Percentiles rank a stretch among this genome's conserved stretches.
Conservation (phyloP, 805 yeast species). For the Myxozyma neglecta region DNA sequence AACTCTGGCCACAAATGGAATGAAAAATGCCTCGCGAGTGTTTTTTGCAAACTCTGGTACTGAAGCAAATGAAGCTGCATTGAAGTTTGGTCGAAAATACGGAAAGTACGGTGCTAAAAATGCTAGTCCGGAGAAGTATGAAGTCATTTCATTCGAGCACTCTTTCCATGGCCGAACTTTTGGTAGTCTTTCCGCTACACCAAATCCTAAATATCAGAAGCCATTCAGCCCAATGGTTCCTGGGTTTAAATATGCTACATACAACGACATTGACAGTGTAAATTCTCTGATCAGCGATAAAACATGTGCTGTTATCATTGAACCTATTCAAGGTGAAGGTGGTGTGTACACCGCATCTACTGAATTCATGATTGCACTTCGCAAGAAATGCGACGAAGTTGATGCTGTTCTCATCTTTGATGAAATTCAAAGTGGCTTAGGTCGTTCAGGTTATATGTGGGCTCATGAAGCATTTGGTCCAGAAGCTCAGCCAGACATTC, state of each 20-base stretch:
- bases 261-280: slow-evolving; percentile 61
- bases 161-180: slow-evolving; percentile 94
- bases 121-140: slow-evolving; percentile 50
- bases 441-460: slow-evolving; percentile 91
- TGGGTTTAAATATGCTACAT: slow-evolving; percentile 69
- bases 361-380: slow-evolving; percentile 66
- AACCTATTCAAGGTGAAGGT: slow-evolving; percentile 98
- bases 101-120: slow-evolving; percentile 51
- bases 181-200: slow-evolving; percentile 91
- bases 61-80: slow-evolving; percentile 78
- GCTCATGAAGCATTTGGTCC: slow-evolving; percentile 75
- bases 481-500: slow-evolving; percentile 89
- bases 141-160: slow-evolving; percentile 80
- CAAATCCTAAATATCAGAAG: slow-evolving; percentile 86
- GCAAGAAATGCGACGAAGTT: slow-evolving; percentile 63
- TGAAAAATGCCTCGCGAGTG: slow-evolving; percentile 71
- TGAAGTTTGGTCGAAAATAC: slow-evolving; percentile 76
- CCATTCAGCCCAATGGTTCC: slow-evolving; percentile 94
- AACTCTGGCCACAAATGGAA: slow-evolving; percentile 74
- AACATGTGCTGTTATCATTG: slow-evolving; percentile 90
- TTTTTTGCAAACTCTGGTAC: slow-evolving; percentile 71
- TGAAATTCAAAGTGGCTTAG: slow-evolving; percentile 96
- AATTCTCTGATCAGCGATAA: slow-evolving; percentile 55
- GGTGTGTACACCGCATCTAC: slow-evolving; percentile 72
- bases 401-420: slow-evolving; percentile 83